Conservation (phyloP, 1,139 yeast species). For the Pneumocystis oryctolagi region DNA sequence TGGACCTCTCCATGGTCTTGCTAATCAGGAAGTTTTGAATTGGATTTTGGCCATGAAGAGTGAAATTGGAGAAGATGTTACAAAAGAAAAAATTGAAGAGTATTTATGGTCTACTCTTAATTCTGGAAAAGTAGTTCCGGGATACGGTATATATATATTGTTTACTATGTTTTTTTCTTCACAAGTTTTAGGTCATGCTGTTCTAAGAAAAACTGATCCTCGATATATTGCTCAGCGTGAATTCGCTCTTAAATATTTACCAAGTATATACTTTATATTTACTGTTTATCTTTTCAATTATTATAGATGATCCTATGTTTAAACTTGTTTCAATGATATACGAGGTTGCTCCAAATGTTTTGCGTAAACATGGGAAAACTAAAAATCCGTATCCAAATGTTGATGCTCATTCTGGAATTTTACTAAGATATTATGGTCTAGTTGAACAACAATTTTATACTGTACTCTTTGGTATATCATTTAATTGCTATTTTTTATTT, state of each 20-base stretch:
- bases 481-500: background rate
- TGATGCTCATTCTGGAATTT: constrained; percentile 93
- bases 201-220: constrained; percentile 91
- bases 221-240: constrained; percentile 95
- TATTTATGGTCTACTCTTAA: constrained; percentile 86
- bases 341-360: constrained; percentile 90
- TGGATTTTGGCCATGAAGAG: constrained; percentile 75
- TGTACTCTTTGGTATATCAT: constrained; percentile 65
- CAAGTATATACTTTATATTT: constrained; percentile 9
- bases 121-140: constrained; percentile 92
- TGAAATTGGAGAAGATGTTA: constrained; percentile 56
- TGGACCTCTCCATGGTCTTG: constrained; percentile 96
- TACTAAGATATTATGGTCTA: constrained; percentile 93
- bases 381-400: constrained; percentile 99
- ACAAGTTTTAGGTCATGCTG: constrained; percentile 50
- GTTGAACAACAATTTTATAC: constrained; percentile 94
- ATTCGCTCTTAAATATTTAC: constrained; percentile 72
- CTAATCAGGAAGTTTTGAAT: constrained; percentile 93
- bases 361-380: constrained; percentile 94
- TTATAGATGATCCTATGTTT: constrained; percentile 33
- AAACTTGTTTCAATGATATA: constrained; percentile 78
- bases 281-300: background rate
- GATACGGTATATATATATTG: constrained; percentile 38
- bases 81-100: constrained; percentile 60
- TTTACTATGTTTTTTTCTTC: background rate